A percentile compares a stretch with the other conserved stretches of the same genome.
phyloP scores from a whole-genome alignment of 805 yeast genomes.

The Yamadazyma nakazawae region DNA sequence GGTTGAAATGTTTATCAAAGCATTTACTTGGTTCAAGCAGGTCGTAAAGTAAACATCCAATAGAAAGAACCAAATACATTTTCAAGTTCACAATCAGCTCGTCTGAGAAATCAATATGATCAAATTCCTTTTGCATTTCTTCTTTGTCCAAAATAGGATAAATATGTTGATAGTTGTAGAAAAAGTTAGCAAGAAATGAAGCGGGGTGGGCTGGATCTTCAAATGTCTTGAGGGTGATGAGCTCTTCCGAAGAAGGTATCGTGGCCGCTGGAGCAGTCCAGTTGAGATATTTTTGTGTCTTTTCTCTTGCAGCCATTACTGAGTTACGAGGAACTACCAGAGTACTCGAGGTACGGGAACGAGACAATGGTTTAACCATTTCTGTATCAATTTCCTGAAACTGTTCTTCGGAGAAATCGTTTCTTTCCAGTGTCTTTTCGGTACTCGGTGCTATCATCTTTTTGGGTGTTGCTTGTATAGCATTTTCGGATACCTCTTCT shows the following conservation, averaged over 20 bases:
- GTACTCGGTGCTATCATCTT: too few relatives aligned
- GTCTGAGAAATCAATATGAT: constrained; percentile 26
- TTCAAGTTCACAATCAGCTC: constrained; percentile 39
- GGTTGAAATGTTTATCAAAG: constrained; percentile 30
- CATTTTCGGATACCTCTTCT: too few relatives aligned
- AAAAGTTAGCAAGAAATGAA: constrained; percentile 32
- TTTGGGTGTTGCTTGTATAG: not conserved
- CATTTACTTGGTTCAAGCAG: constrained; percentile 18
- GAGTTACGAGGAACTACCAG: not conserved
- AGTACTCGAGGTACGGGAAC: not conserved
- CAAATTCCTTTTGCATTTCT: constrained; percentile 20
- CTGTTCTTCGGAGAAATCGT: not conserved
- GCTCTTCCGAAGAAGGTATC: constrained; percentile 24
- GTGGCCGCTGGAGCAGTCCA: not conserved
- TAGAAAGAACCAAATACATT: constrained; percentile 35
- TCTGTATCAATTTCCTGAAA: constrained; percentile 1
- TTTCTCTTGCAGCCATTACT: not conserved
- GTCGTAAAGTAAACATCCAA: constrained; percentile 38
- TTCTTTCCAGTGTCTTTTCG: not conserved
- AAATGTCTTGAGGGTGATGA: constrained; percentile 33
- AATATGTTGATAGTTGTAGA: constrained; percentile 33
- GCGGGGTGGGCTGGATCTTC: constrained; percentile 22
- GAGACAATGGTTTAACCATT: not conserved
- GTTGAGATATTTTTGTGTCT: not conserved
- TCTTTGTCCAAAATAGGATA: constrained; percentile 34